Evolutionary conservation across 495 filamentous ascomycete species (phyloP).

Genomic region (Penicillium odoratum): DNA sequence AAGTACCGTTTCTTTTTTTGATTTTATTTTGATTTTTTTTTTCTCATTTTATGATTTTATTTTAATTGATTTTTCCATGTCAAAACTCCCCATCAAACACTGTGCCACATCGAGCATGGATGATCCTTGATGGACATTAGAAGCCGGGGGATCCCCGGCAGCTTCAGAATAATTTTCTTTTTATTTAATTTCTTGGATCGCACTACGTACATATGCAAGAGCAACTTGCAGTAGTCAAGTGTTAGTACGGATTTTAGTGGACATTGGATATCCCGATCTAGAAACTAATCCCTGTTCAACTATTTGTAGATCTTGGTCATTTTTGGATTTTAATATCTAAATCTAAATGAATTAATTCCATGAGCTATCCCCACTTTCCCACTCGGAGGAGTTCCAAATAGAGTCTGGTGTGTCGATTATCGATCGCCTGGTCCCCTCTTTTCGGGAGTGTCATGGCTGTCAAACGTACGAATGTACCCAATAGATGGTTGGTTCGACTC

Average conservation of each 20-base stretch:
- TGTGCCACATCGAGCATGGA: slow-evolving; percentile 31
- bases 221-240: not conserved
- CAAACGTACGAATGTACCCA: slow-evolving; percentile 1
- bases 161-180: slow-evolving; percentile 2
- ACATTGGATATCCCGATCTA: slow-evolving; percentile 3
- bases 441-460: not conserved
- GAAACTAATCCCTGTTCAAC: slow-evolving; percentile 10
- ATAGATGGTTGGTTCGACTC: not conserved
- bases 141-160: slow-evolving; percentile 24
- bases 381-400: slow-evolving; percentile 11
- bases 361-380: slow-evolving; percentile 11
- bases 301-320: slow-evolving; percentile 16
- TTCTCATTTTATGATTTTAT: not conserved
- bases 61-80: not conserved
- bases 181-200: slow-evolving; percentile 7
- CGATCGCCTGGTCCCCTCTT: slow-evolving; percentile 15
- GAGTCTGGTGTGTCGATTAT: slow-evolving; percentile 24
- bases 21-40: not conserved
- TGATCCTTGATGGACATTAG: slow-evolving; percentile 36
- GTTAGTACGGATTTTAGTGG: not conserved
- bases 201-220: not conserved
- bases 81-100: slow-evolving; percentile 7
- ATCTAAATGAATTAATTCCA: not conserved
- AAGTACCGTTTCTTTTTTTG: not conserved
- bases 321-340: not conserved